Evolutionary conservation across 495 filamentous ascomycete genomes (phyloP).

Genomic region (Aspergillus ostianus): DNA sequence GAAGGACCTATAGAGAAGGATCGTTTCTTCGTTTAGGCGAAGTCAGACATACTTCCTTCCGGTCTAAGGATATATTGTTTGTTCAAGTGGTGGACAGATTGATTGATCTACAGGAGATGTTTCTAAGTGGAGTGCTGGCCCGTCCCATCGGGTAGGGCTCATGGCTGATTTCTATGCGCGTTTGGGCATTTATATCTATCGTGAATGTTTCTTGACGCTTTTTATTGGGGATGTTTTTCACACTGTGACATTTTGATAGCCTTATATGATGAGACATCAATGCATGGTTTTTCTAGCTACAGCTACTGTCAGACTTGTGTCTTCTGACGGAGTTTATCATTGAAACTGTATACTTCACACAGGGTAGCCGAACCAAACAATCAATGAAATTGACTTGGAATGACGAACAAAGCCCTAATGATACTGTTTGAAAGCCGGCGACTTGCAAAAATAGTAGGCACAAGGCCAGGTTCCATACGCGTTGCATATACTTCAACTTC

Average conservation of each 20-base stretch:
- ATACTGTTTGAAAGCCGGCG: too few relatives aligned
- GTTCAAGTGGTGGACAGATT: neutral
- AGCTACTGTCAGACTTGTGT: neutral
- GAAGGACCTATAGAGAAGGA: constrained; percentile 61
- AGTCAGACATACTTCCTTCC: neutral
- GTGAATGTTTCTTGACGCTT: neutral
- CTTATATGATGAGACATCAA: neutral
- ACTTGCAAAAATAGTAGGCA: too few relatives aligned
- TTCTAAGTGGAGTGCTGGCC: neutral
- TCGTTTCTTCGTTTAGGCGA: neutral
- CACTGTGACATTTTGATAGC: neutral
- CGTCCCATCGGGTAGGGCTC: neutral
- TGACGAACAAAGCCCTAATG: too few relatives aligned
- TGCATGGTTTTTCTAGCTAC: neutral
- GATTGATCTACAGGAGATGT: neutral
- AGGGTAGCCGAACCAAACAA: too few relatives aligned
- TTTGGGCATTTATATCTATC: neutral
- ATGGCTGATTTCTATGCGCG: neutral
- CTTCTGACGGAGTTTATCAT: neutral
- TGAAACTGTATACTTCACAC: too few relatives aligned
- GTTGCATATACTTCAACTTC: too few relatives aligned
- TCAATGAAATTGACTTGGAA: too few relatives aligned
- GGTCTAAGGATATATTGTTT: neutral
- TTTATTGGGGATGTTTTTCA: neutral
- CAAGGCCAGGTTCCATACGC: too few relatives aligned